Evolutionary conservation across 75 land plant genomes (phyloP).

Genomic region (Picea sitchensis): DNA sequence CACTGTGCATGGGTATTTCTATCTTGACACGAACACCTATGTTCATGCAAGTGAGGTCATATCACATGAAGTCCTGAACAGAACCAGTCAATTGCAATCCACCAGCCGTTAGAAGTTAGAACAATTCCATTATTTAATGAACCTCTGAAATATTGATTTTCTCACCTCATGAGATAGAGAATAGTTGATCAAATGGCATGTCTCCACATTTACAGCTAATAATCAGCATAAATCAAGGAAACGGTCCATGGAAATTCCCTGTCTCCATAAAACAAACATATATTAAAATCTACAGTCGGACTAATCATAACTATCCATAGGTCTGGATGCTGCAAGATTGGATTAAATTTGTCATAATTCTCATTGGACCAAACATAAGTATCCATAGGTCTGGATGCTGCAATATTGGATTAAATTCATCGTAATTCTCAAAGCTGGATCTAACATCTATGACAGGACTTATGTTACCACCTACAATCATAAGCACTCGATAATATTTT

Average conservation of each 20-base stretch:
- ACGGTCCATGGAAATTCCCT: slow-evolving; percentile 96
- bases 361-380: background rate
- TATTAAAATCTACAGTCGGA: slow-evolving; percentile 1
- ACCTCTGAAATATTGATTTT: too few species aligned
- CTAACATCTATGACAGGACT: background rate
- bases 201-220: slow-evolving; percentile 67
- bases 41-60: background rate
- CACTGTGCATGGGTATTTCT: background rate
- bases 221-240: slow-evolving; percentile 80
- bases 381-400: background rate
- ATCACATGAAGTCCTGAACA: background rate
- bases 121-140: background rate
- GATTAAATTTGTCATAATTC: background rate
- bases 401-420: background rate
- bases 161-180: slow-evolving; percentile 81
- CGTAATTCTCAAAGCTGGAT: background rate
- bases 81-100: background rate
- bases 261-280: slow-evolving; percentile 9
- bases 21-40: background rate
- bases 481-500: background rate
- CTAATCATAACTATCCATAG: background rate
- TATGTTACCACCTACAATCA: too few species aligned
- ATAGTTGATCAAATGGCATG: slow-evolving; percentile 84
- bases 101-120: too few species aligned
- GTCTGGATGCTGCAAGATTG: background rate